Evolutionary conservation across 2,329 filamentous ascomycete genomes (phyloP), one percentile per base, ranked within the genome.

Genomic region (Colletotrichum tropicicola): DNA sequence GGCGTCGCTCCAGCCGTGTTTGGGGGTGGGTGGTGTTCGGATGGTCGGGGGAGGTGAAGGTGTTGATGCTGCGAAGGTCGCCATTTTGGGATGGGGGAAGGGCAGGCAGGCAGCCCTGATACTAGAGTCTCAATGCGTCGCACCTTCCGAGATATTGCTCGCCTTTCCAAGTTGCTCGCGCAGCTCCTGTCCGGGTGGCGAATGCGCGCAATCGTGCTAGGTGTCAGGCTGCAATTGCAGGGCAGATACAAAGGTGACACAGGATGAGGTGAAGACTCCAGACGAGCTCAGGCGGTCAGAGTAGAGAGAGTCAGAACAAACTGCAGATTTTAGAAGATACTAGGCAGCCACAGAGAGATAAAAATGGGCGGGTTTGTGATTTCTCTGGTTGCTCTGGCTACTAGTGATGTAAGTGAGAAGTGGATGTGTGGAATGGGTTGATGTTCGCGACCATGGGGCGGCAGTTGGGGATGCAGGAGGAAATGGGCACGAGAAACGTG

Each of bases 1-100:
- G 68, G 83, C 79, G 77, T 94, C 91, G 69, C 84, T 82, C 71
- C 83, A 88, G 37, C 91, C 91, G 73, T 89, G 85, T 64, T 85
- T 86, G 49, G 92, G 92, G 59, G 91, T 89, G 41, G 87, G 86
- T 66, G 92, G 92, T 51, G 90, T 92, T 74, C 82, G 87, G 67
- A 91, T 78, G 68, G 80, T 79, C 43, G 80, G 76, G 37, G 86
- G 82, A 68, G 87, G 88, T 53, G 89, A 86, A 69, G 91, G 90
- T 44, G 90, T 92, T 76, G 81, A 83, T 82, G 54, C 70, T 74
- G 63, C 54, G 45, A 59, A 65, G 35, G 59, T 58, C 21, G 67
- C 60, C 67, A 68, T 68, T 52, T 43, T 65, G 53, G n/a, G 39
- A 39, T 47, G 10, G 49, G 28, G 41, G 32, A 28, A 56, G 44